Conservation (phyloP, 257 asterid genomes). For the Perilla frutescens region DNA sequence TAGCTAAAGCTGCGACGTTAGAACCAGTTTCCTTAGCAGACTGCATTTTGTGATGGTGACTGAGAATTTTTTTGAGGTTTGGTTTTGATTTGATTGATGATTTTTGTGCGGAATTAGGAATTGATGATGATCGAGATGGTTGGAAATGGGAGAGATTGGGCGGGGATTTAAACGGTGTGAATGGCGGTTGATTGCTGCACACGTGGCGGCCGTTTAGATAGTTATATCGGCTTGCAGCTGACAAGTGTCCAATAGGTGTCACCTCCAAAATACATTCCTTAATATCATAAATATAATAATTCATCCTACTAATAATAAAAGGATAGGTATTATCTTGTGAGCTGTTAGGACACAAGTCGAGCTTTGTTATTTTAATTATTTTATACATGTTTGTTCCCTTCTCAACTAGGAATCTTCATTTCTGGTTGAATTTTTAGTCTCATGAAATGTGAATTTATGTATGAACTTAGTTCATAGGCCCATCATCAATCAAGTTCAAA, state of each 20-base stretch:
- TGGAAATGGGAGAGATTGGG: background rate
- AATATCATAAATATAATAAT: too few species aligned
- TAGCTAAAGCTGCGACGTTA: slow-evolving; percentile 54
- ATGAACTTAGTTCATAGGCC: too few species aligned
- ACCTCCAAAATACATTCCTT: background rate
- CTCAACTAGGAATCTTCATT: too few species aligned
- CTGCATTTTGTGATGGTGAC: slow-evolving; percentile 40
- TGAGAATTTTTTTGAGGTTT: background rate
- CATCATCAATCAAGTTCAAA: too few species aligned
- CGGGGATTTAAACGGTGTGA: background rate
- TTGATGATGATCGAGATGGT: background rate
- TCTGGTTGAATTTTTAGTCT: too few species aligned
- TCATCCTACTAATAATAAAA: too few species aligned
- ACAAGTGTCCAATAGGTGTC: slow-evolving; percentile 33
- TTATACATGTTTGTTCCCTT: too few species aligned
- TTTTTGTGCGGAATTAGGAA: background rate
- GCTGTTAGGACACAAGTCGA: too few species aligned
- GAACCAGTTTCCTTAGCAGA: slow-evolving; percentile 52
- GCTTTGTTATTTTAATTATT: too few species aligned
- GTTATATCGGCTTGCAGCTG: background rate
- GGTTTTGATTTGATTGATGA: background rate
- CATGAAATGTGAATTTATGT: too few species aligned
- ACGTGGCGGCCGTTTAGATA: slow-evolving; percentile 12
- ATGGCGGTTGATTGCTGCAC: background rate
- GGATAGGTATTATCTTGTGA: too few species aligned